These are phyloP conservation scores for Globisporangium cylindrosporum DNA, from an alignment of 352 stramenopile genomes.

Conservation along the genomic window DNA sequence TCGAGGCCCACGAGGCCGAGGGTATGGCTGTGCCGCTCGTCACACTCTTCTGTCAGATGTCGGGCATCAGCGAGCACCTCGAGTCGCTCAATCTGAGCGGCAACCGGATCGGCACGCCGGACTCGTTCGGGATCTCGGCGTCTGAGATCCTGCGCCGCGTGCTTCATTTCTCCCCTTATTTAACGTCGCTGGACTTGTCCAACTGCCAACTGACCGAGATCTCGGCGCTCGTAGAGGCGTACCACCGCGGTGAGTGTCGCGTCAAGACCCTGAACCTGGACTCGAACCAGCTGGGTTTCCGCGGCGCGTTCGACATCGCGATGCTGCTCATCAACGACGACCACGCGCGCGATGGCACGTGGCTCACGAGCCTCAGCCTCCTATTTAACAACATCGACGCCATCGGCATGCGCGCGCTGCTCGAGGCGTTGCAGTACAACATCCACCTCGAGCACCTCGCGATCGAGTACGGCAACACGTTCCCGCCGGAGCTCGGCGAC, in stretches of 20 bases:
- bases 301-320: slow-evolving; percentile 52
- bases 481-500: slow-evolving; percentile 43
- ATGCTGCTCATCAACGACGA: slow-evolving; percentile 57
- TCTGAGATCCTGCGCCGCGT: slow-evolving; percentile 50
- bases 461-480: slow-evolving; percentile 58
- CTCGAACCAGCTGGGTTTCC: slow-evolving; percentile 55
- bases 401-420: slow-evolving; percentile 44
- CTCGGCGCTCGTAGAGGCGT: slow-evolving; percentile 45
- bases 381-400: slow-evolving; percentile 59
- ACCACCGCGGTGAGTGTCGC: slow-evolving; percentile 44
- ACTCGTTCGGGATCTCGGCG: slow-evolving; percentile 47
- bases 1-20: slow-evolving; percentile 39
- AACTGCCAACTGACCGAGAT: slow-evolving; percentile 52
- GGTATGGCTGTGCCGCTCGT: slow-evolving; percentile 51
- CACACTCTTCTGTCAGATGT: slow-evolving; percentile 56
- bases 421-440: slow-evolving; percentile 54
- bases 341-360: slow-evolving; percentile 33
- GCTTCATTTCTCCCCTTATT: slow-evolving; percentile 57
- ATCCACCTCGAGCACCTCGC: slow-evolving; percentile 44
- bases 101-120: slow-evolving; percentile 53
- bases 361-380: slow-evolving; percentile 42
- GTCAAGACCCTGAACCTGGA: slow-evolving; percentile 48
- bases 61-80: slow-evolving; percentile 45
- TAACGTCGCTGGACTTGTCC: slow-evolving; percentile 45
- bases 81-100: slow-evolving; percentile 57